phyloP scores from a whole-genome alignment of 129 eudicot genomes.

The Oenanthe sinensis region DNA sequence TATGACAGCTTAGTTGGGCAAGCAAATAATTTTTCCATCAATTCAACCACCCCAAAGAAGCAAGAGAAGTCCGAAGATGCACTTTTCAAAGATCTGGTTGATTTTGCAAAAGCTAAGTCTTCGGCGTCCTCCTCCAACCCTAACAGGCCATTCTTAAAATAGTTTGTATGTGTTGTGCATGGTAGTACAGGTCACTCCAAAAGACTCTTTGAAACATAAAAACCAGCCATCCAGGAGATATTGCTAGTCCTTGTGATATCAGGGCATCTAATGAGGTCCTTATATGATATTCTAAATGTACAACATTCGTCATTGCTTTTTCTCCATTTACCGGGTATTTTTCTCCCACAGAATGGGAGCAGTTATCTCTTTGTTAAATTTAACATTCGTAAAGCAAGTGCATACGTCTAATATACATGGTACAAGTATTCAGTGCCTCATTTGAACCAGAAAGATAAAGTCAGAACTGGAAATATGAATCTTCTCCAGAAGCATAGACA shows the following conservation, averaged over 20 bases:
- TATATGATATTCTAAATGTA: not conserved
- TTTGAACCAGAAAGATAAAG: not conserved
- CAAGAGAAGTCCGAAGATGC: constrained; percentile 42
- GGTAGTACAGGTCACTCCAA: constrained; percentile 18
- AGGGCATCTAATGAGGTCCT: not conserved
- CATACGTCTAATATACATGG: not conserved
- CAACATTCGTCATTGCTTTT: not conserved
- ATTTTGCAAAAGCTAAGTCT: constrained; percentile 47
- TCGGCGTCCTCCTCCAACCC: constrained; percentile 18
- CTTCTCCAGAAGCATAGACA: not conserved
- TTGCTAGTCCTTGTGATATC: not conserved
- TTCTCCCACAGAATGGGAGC: not conserved
- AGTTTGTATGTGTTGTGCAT: not conserved
- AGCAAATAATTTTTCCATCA: constrained; percentile 49
- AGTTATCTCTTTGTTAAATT: not conserved
- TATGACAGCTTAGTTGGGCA: constrained; percentile 54
- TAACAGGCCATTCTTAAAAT: constrained; percentile 20
- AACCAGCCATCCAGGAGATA: not conserved
- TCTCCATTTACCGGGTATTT: not conserved
- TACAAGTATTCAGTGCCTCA: not conserved
- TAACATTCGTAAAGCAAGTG: not conserved
- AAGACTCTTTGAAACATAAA: not conserved
- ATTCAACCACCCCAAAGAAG: constrained; percentile 30
- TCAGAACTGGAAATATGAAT: not conserved
- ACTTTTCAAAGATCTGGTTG: constrained; percentile 51